Conservation (phyloP, 2,329 filamentous ascomycete genomes). For the Fusarium siculi region DNA sequence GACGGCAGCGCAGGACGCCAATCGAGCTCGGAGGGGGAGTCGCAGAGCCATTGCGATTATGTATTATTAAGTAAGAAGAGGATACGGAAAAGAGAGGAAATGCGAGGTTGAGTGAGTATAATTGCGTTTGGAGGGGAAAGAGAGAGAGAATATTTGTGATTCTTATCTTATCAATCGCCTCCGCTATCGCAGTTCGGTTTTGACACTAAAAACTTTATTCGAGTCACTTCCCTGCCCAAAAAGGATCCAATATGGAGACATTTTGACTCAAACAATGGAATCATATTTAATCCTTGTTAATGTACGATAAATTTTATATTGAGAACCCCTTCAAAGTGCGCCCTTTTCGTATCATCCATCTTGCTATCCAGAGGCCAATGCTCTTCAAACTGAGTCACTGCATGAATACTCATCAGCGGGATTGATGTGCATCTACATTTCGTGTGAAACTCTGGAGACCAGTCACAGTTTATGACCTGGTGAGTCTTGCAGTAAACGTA, state of each 20-base stretch:
- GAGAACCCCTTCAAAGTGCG: neutral
- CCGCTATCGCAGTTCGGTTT: constrained; percentile 42
- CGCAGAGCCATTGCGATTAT: constrained; percentile 53
- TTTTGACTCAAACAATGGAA: constrained; percentile 17
- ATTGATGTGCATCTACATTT: neutral
- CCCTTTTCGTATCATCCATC: neutral
- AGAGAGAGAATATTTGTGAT: constrained; percentile 41
- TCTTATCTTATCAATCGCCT: constrained; percentile 45
- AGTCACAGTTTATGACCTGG: neutral
- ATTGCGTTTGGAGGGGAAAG: constrained; percentile 8
- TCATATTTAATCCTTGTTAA: constrained; percentile 2
- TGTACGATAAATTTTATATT: neutral
- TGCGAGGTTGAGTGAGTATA: neutral
- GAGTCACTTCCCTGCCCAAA: constrained; percentile 4
- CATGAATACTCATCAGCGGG: neutral
- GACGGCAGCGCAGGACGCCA: constrained; percentile 43
- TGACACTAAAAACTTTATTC: constrained; percentile 25
- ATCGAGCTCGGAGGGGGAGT: constrained; percentile 52
- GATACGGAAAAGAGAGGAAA: neutral
- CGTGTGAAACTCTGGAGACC: accelerated
- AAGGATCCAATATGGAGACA: neutral
- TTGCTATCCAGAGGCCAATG: neutral
- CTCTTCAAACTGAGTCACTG: neutral
- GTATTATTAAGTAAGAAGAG: neutral
- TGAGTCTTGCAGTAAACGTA: neutral